Evolutionary conservation across 2,329 filamentous ascomycete genomes (phyloP), one percentile per base, ranked within the genome.

Genomic region (Diaporthe humulicola): DNA sequence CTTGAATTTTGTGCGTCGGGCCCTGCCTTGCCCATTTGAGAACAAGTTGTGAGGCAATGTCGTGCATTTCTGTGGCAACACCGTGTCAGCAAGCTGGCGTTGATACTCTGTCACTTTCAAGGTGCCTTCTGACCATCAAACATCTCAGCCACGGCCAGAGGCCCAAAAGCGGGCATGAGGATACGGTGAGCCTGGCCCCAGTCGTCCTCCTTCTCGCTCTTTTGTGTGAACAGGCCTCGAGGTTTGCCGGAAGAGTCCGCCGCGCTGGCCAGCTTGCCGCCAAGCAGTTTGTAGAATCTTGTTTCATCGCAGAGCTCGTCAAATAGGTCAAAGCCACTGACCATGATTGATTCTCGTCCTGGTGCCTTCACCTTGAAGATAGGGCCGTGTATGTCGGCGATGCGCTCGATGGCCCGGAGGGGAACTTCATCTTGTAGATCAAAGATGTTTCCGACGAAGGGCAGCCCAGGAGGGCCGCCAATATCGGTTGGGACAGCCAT

Each of bases 11-110:
- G 58, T 87, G 81, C 2, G 86, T 81, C 1, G 90, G 84, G 0
- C 93, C 93, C 77, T 90, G 87, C 45, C 93, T 87, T 25, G 92
- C 92, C 88, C 92, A 92, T 81, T 94, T 94, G 82, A 93, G 86
- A 15, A 89, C 87, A 67, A 94, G 83, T 79, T 94, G 92, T 0
- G 87, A 86, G 4, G 91, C 89, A 75, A 94, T 90, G 77, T 94
- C 93, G 76, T 92, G 87, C 91, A 93, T 93, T 78, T 92, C 90
- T 76, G 89, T 48, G 0, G 0, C 1, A 9, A 6, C 2, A 2
- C 7, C 28, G 2, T 22, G 64, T 67, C 45, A 67, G 45, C 14
- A 7, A 28, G 25, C 22, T 5, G 19, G 3, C n/a, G 17, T 7
- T 1, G 2, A 2, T 61, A 2, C n/a, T 9, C 6, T 25, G 19